Evolutionary conservation across 1,284 basidiomycete species (phyloP), one percentile per base, ranked within the genome.

Genomic region (Chalciporus sp.): DNA sequence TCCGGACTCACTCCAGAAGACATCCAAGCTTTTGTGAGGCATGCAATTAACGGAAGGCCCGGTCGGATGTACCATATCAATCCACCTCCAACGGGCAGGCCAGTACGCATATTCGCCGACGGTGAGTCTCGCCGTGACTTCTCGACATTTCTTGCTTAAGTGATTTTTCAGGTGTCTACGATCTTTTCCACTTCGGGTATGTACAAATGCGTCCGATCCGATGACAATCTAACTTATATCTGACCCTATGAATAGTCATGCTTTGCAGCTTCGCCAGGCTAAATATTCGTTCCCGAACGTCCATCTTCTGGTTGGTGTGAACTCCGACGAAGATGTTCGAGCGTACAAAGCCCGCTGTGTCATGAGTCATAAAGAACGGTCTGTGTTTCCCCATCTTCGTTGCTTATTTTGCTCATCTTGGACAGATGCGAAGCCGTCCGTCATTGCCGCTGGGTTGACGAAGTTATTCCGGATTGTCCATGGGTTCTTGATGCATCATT

Each of bases 391-490:
- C 3, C 2, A 26, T 51, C 19, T 19, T 42, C 14, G 39, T 50
- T 42, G 23, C 4, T 45, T 23, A 55, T 55, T 58, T 58, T 56
- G 54, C 50, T 53, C 57, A 68, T 52, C 51, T 66, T 27, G 33
- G 26, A 9, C 50, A 84, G 84, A 56, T 85, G 92, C 66, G 95
- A 98, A 74, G 86, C 90, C 10, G 91, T 91, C 10, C 81, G 92
- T 28, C 94, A 98, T 70, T 98, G 96, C 71, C 85, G 94, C 52
- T 99, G 96, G 96, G 95, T 95, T 0, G 95, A 99, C 72, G 91
- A 98, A 72, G 89, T 99, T 47, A 77, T 97, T 17, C 84, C 94
- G n/a, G 92, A 95, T 50, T 93, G 91, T 4, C 96, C 97, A 1
- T 98, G 96, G 97, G 79, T 94, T 39, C 81, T 98, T 55, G 86